phyloP scores from a whole-genome alignment of 1,139 yeast genomes.

The Kazachstania sp. region DNA sequence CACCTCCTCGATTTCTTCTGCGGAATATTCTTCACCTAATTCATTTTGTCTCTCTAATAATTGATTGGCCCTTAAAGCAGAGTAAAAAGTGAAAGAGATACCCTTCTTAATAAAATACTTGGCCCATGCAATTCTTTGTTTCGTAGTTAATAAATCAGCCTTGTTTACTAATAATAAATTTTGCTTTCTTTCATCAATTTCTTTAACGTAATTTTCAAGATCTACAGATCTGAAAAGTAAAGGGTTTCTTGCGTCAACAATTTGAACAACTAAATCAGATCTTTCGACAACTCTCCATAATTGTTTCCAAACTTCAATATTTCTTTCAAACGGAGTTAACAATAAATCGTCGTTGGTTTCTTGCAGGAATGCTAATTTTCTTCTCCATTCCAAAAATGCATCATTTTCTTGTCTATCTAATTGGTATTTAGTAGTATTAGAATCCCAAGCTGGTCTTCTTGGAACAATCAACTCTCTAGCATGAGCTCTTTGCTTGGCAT shows the following conservation, averaged over 20 bases:
- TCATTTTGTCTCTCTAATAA: conserved; percentile 52
- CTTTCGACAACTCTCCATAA: conserved; percentile 97
- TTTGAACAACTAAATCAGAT: conserved; percentile 88
- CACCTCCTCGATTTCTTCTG: conserved; percentile 16
- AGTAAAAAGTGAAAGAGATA: conserved; percentile 86
- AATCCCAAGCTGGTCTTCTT: conserved; percentile 82
- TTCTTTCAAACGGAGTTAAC: conserved; percentile 94
- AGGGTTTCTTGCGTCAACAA: conserved; percentile 97
- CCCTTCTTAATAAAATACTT: conserved; percentile 57
- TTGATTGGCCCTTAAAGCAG: conserved; percentile 79
- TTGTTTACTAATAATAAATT: conserved; percentile 84
- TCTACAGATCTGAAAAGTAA: conserved; percentile 82
- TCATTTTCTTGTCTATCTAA: conserved; percentile 84
- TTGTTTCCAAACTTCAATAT: conserved; percentile 97
- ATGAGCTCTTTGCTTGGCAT: conserved; percentile 61
- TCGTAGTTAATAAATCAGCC: conserved; percentile 74
- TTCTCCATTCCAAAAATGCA: conserved; percentile 89
- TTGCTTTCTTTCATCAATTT: conserved; percentile 59
- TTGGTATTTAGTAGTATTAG: conserved; percentile 61
- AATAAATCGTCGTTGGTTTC: conserved; percentile 67
- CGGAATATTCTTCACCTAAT: conserved; percentile 23
- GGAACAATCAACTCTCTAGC: conserved; percentile 86
- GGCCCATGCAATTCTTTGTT: conserved; percentile 83
- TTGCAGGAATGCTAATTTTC: conserved; percentile 76
- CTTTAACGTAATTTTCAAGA: conserved; percentile 74